A percentile compares a stretch with the other conserved stretches of the same genome.
Conservation (phyloP, 208 protist genomes). For the Acanthamoeba rhysodes region DNA sequence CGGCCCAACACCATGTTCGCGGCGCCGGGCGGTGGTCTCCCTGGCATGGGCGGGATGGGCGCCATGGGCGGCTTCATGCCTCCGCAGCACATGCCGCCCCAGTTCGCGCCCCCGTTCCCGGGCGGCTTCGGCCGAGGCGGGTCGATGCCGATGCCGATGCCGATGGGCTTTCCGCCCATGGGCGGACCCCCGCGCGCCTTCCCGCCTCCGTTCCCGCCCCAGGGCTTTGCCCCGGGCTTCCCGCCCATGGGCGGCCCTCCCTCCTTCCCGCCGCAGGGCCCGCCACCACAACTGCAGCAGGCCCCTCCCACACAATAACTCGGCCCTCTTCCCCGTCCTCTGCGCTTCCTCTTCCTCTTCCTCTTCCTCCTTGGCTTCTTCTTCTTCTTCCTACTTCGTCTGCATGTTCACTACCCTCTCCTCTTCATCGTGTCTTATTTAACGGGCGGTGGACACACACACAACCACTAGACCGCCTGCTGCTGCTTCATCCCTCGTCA, state of each 20-base stretch:
- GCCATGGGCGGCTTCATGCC: not conserved
- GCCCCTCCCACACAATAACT: not conserved
- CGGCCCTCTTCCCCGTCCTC: not conserved
- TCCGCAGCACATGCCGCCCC: not conserved
- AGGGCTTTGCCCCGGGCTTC: constrained; percentile 67
- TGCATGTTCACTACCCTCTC: too few species aligned
- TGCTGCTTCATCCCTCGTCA: too few species aligned
- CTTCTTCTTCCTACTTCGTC: not conserved
- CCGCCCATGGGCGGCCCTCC: not conserved
- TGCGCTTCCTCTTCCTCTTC: not conserved
- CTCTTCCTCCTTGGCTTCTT: not conserved
- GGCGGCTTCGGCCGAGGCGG: not conserved
- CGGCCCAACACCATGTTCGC: constrained; percentile 78
- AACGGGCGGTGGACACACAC: too few species aligned
- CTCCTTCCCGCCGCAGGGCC: not conserved
- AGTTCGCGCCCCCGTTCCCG: constrained; percentile 2
- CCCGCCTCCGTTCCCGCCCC: constrained; percentile 46
- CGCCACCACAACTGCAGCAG: not conserved
- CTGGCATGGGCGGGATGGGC: too few species aligned
- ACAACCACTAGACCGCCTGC: too few species aligned
- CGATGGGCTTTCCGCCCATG: constrained; percentile 51
- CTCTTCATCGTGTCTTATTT: too few species aligned
- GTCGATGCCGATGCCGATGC: not conserved
- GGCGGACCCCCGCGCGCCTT: constrained; percentile 32
- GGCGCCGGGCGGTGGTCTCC: not conserved